Percentiles rank a stretch among this genome's conserved stretches.
phyloP scores from a whole-genome alignment of 305 asterid genomes.

The Ruellia speciosa region DNA sequence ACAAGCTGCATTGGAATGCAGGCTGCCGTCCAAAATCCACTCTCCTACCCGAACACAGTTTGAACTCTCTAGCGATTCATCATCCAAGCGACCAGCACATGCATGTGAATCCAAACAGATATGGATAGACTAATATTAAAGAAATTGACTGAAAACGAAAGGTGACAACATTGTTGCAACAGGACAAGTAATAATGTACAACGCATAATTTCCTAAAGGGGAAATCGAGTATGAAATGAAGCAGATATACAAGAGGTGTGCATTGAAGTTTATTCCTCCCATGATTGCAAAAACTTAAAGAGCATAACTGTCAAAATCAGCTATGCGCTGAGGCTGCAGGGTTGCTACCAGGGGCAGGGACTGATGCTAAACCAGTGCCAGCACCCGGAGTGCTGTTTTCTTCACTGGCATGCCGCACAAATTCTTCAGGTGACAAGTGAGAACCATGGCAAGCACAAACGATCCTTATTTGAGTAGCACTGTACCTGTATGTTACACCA shows the following conservation, averaged over 20 bases:
- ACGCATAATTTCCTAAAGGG: not conserved
- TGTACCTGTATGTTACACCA: slow-evolving; percentile 79
- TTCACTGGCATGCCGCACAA: slow-evolving; percentile 67
- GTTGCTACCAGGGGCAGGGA: slow-evolving; percentile 48
- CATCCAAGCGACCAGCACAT: too few species aligned
- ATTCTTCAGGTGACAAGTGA: slow-evolving; percentile 90
- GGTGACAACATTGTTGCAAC: not conserved
- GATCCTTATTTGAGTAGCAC: slow-evolving; percentile 79
- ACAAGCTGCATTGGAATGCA: too few species aligned
- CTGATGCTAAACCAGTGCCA: slow-evolving; percentile 40
- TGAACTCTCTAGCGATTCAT: too few species aligned
- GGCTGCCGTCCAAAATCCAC: too few species aligned
- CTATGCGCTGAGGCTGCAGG: slow-evolving; percentile 74
- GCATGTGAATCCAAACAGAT: too few species aligned
- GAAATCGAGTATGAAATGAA: not conserved
- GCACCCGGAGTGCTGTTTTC: slow-evolving; percentile 37
- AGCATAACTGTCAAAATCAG: slow-evolving; percentile 33
- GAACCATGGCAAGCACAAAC: slow-evolving; percentile 92
- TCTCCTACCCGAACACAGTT: too few species aligned
- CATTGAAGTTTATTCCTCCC: slow-evolving; percentile 17
- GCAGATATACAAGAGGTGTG: not conserved
- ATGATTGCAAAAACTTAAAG: not conserved
- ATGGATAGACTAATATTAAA: too few species aligned
- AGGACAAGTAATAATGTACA: not conserved
- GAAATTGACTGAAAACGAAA: not conserved